phyloP scores from a whole-genome alignment of 31 red algal genomes.

The Endocladia muricata region DNA sequence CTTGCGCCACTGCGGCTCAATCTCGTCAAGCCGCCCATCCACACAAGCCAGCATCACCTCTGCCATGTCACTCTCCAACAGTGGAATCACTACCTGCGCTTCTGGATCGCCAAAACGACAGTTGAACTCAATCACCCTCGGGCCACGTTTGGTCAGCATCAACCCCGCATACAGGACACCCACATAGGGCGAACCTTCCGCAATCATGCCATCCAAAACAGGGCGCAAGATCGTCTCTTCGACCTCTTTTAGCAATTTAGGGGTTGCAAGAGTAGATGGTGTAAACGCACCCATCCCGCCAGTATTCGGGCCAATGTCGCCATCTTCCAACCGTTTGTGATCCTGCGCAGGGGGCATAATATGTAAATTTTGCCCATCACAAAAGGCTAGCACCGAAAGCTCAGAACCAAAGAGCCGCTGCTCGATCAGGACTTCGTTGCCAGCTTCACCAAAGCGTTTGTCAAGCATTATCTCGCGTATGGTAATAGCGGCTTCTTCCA shows the following conservation, averaged over 20 bases:
- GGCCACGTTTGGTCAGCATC: constrained; percentile 69
- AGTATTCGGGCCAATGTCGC: constrained; percentile 92
- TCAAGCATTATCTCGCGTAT: constrained; percentile 71
- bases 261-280: constrained; percentile 75
- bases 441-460: constrained; percentile 70
- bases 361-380: constrained; percentile 68
- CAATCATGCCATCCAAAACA: constrained; percentile 81
- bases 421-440: constrained; percentile 81
- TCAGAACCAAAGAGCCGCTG: constrained; percentile 89
- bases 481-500: constrained; percentile 63
- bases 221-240: constrained; percentile 76
- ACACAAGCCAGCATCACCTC: constrained; percentile 71
- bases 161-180: constrained; percentile 92
- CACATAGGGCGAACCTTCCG: constrained; percentile 73
- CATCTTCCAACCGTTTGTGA: constrained; percentile 87
- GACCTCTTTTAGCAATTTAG: constrained; percentile 38
- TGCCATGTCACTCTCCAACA: constrained; percentile 84
- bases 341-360: constrained; percentile 90
- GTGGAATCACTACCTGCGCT: constrained; percentile 79
- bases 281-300: constrained; percentile 98
- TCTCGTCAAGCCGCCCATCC: constrained; percentile 23
- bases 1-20: constrained; percentile 53
- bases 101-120: constrained; percentile 99
- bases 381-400: constrained; percentile 86
- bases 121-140: constrained; percentile 93